Percentiles rank a stretch among this genome's conserved stretches.
phyloP scores from a whole-genome alignment of 2,329 filamentous ascomycete genomes.

The Ophidiomyces ophidiicola region DNA sequence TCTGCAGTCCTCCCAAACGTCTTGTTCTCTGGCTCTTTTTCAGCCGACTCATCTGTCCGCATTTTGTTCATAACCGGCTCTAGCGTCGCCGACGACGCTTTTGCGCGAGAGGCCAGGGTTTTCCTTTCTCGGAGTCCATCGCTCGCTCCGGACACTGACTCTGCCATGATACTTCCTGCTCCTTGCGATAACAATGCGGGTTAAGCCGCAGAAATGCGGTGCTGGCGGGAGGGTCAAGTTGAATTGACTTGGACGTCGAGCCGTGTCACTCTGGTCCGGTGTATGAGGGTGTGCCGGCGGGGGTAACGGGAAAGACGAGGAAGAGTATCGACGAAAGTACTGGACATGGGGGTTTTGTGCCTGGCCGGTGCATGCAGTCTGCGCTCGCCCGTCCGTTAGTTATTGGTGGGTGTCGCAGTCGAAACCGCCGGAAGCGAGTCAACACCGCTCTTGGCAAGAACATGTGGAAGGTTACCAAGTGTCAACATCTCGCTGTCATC shows the following conservation, averaged over 20 bases:
- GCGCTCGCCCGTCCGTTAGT: too few species aligned
- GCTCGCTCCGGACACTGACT: conserved; percentile 27
- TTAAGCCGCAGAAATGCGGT: conserved; percentile 5
- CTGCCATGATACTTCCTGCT: conserved; percentile 24
- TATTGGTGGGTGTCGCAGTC: too few species aligned
- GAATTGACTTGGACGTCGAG: conserved; percentile 12
- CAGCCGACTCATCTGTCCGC: conserved; percentile 17
- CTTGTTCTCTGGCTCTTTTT: conserved; percentile 43
- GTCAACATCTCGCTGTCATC: background rate
- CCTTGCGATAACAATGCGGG: conserved; percentile 2
- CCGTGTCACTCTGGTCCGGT: background rate
- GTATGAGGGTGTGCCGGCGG: too few species aligned
- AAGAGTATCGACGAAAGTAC: background rate
- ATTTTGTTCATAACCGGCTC: conserved; percentile 27
- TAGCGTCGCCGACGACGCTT: conserved; percentile 31
- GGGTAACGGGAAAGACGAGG: background rate
- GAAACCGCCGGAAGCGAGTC: background rate
- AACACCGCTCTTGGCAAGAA: conserved; percentile 5
- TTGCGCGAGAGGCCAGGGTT: conserved; percentile 25
- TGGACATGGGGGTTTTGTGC: background rate
- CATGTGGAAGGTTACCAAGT: conserved; percentile 2
- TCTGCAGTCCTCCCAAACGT: conserved; percentile 85
- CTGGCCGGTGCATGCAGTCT: too few species aligned
- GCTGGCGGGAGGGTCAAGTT: conserved; percentile 12
- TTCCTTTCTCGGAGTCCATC: conserved; percentile 40